Percentiles rank a stretch among this genome's conserved stretches.
Conservation (phyloP, 768 basidiomycete genomes). For the Hygrophoropsis aurantiaca region DNA sequence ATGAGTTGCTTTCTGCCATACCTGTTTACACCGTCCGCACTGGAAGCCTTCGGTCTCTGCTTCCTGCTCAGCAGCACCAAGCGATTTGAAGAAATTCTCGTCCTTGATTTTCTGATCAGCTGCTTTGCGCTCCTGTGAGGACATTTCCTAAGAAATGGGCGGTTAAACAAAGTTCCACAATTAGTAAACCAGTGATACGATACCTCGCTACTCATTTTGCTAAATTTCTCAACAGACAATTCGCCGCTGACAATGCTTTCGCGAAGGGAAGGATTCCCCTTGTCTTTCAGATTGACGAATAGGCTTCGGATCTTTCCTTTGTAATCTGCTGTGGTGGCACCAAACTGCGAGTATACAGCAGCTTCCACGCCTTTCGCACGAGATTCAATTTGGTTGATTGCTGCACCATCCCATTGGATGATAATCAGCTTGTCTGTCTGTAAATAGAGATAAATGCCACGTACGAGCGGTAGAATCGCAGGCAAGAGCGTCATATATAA, state of each 20-base stretch:
- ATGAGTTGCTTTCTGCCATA: constrained; percentile 22
- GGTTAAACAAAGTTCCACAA: background rate
- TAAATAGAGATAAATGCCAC: constrained; percentile 32
- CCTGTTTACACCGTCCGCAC: constrained; percentile 92
- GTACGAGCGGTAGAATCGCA: constrained; percentile 84
- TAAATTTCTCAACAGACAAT: constrained; percentile 65
- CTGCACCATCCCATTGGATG: constrained; percentile 35
- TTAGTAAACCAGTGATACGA: background rate
- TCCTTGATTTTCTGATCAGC: constrained; percentile 80
- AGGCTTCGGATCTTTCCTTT: constrained; percentile 82
- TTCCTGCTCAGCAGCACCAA: constrained; percentile 85
- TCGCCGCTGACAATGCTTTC: constrained; percentile 86
- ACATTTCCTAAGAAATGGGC: constrained; percentile 74
- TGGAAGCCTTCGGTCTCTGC: constrained; percentile 99
- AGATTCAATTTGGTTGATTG: constrained; percentile 63
- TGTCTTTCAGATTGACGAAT: constrained; percentile 94
- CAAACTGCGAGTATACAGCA: constrained; percentile 50
- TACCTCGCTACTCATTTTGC: constrained; percentile 81
- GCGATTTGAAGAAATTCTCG: constrained; percentile 87
- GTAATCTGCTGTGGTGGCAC: constrained; percentile 50
- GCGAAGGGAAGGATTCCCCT: constrained; percentile 84
- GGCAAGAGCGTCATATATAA: constrained; percentile 91
- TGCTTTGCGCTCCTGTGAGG: constrained; percentile 86
- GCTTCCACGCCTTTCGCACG: constrained; percentile 74
- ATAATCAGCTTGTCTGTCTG: constrained; percentile 2